These are phyloP conservation scores for Elaeagnus macrophylla DNA, from an alignment of 306 rosid species.

Conservation along the genomic window DNA sequence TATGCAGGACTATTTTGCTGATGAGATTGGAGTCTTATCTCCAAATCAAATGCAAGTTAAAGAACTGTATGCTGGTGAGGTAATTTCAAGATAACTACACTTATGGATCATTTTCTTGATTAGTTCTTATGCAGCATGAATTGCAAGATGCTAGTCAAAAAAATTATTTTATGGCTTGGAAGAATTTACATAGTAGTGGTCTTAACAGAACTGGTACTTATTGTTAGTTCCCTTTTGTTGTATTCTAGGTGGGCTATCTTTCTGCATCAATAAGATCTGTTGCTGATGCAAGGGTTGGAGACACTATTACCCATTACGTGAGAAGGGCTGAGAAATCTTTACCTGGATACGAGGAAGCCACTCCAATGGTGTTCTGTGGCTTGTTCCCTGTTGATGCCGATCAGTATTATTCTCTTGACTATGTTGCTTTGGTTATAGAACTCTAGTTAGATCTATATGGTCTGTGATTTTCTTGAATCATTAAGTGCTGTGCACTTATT, in stretches of 20 bases:
- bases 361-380: slow-evolving; percentile 98
- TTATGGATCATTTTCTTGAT: background rate
- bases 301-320: slow-evolving; percentile 58
- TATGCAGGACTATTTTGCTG: slow-evolving; percentile 71
- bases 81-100: slow-evolving; percentile 17
- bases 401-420: slow-evolving; percentile 53
- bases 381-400: slow-evolving; percentile 95
- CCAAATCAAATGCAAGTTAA: slow-evolving; percentile 75
- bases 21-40: slow-evolving; percentile 86
- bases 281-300: slow-evolving; percentile 96
- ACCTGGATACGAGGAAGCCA: slow-evolving; percentile 89
- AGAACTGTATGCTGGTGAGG: slow-evolving; percentile 82
- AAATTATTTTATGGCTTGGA: too few species aligned
- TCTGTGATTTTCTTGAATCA: slow-evolving; percentile 13
- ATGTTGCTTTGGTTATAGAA: slow-evolving; percentile 1
- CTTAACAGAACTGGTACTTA: slow-evolving; percentile 1
- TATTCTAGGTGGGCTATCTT: slow-evolving; percentile 72
- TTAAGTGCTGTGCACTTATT: slow-evolving; percentile 14
- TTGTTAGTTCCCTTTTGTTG: slow-evolving; percentile 17
- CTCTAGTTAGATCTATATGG: slow-evolving; percentile 1
- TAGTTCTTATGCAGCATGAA: too few species aligned
- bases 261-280: slow-evolving; percentile 95
- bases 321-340: slow-evolving; percentile 64
- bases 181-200: too few species aligned
- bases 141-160: too few species aligned